Percentiles rank a stretch among this genome's conserved stretches.
These are phyloP conservation scores for Pyricularia sp. DNA, from an alignment of 2,329 filamentous ascomycete genomes.

Conservation along the genomic window DNA sequence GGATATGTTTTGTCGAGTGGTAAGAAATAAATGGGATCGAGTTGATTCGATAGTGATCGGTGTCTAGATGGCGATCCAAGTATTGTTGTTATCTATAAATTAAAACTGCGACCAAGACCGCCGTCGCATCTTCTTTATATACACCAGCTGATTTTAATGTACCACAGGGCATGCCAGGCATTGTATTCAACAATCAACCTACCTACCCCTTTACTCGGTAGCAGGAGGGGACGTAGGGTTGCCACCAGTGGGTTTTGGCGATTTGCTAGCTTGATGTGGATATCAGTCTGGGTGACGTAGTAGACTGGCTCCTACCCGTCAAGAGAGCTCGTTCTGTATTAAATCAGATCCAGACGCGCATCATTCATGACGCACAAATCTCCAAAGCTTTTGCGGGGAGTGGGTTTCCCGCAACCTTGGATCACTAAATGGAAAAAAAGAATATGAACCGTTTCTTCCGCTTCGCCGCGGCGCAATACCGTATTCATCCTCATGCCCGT, in stretches of 20 bases:
- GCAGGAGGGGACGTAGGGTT: neutral
- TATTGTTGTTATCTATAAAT: neutral
- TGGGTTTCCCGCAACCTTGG: neutral
- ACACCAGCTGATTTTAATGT: neutral
- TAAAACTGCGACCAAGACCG: neutral
- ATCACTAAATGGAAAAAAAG: neutral
- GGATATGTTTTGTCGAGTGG: neutral
- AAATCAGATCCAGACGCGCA: neutral
- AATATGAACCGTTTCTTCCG: neutral
- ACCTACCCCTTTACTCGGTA: neutral
- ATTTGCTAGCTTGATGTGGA: neutral
- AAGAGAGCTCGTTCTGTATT: neutral
- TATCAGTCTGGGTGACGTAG: neutral
- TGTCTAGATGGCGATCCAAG: neutral
- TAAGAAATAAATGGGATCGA: neutral
- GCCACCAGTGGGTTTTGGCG: neutral
- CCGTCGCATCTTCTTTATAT: neutral
- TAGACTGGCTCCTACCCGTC: neutral
- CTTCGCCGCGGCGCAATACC: neutral
- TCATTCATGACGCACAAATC: neutral
- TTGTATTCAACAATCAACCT: neutral
- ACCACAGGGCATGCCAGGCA: neutral
- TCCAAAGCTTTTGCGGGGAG: neutral
- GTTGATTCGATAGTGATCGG: neutral
- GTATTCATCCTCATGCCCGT: neutral